phyloP scores from a whole-genome alignment of 83 land plant species.

The Diphasiastrum complanatum region DNA sequence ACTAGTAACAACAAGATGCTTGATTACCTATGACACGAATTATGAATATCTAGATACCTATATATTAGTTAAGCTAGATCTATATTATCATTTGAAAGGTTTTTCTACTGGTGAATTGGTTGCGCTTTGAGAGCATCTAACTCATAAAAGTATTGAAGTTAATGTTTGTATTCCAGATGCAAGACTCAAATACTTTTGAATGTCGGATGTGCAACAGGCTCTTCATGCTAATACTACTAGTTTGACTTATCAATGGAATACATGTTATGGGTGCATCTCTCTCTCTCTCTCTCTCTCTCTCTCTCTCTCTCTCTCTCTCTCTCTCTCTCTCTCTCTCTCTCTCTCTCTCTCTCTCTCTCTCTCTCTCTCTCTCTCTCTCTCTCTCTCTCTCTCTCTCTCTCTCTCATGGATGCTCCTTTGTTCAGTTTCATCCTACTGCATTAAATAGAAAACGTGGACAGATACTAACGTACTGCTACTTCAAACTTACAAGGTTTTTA shows the following conservation, averaged over 20 bases:
- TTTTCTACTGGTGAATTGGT: not conserved
- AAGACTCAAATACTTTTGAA: slow-evolving; percentile 57
- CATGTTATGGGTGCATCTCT: slow-evolving; percentile 58
- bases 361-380: too few relatives aligned
- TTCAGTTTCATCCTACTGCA: too few relatives aligned
- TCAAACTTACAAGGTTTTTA: too few relatives aligned
- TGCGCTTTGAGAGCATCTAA: slow-evolving; percentile 32
- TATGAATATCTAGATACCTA: too few relatives aligned
- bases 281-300: not conserved
- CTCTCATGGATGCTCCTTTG: too few relatives aligned
- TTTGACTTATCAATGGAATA: slow-evolving; percentile 57
- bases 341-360: too few relatives aligned
- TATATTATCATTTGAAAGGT: not conserved
- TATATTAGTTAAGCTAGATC: not conserved
- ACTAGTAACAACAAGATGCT: too few relatives aligned
- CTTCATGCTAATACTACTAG: slow-evolving; percentile 75
- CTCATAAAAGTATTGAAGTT: slow-evolving; percentile 62
- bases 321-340: not conserved
- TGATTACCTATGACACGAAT: too few relatives aligned
- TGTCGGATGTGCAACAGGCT: slow-evolving; percentile 77
- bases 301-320: not conserved
- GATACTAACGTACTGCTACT: too few relatives aligned
- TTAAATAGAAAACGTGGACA: too few relatives aligned
- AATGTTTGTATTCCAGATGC: slow-evolving; percentile 72
- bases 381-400: too few relatives aligned